Percentiles rank a stretch among this genome's conserved stretches.
These are phyloP conservation scores for Saussurea involucrata DNA, from an alignment of 129 eudicot species.

Conservation along the genomic window DNA sequence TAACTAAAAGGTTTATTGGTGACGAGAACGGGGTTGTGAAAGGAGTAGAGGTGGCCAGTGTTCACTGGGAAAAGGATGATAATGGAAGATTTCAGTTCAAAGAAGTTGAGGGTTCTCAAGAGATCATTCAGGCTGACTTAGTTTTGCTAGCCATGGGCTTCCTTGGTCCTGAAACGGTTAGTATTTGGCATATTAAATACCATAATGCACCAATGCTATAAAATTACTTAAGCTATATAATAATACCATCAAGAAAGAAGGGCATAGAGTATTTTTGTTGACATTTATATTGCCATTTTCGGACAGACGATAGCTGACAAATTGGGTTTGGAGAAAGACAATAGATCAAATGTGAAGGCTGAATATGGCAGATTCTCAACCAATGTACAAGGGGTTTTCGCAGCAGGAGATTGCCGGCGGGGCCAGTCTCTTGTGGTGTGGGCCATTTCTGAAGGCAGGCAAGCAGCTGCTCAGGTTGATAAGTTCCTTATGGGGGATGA, in stretches of 20 bases:
- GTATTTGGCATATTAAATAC: constrained; percentile 19
- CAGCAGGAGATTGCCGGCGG: constrained; percentile 95
- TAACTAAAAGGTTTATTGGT: constrained; percentile 86
- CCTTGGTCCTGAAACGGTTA: constrained; percentile 96
- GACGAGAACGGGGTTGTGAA: constrained; percentile 81
- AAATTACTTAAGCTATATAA: not conserved
- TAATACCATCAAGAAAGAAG: not conserved
- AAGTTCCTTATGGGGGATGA: constrained; percentile 54
- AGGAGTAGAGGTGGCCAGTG: constrained; percentile 78
- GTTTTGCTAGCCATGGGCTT: constrained; percentile 98
- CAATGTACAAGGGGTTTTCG: constrained; percentile 81
- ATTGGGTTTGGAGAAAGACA: constrained; percentile 81
- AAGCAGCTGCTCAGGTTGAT: constrained; percentile 92
- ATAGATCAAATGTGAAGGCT: constrained; percentile 89
- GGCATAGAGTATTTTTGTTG: not conserved
- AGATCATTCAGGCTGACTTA: constrained; percentile 77
- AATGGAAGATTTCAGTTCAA: constrained; percentile 85
- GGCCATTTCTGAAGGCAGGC: constrained; percentile 96
- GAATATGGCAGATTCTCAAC: constrained; percentile 91
- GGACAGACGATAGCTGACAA: constrained; percentile 70
- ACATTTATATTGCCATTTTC: not conserved
- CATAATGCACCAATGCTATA: not conserved
- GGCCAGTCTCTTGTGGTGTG: constrained; percentile 98
- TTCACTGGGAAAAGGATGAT: constrained; percentile 91
- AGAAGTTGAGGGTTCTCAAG: constrained; percentile 90